These are phyloP conservation scores for Blastobotrys chiropterorum DNA, from an alignment of 805 yeast genomes.

Conservation along the genomic window DNA sequence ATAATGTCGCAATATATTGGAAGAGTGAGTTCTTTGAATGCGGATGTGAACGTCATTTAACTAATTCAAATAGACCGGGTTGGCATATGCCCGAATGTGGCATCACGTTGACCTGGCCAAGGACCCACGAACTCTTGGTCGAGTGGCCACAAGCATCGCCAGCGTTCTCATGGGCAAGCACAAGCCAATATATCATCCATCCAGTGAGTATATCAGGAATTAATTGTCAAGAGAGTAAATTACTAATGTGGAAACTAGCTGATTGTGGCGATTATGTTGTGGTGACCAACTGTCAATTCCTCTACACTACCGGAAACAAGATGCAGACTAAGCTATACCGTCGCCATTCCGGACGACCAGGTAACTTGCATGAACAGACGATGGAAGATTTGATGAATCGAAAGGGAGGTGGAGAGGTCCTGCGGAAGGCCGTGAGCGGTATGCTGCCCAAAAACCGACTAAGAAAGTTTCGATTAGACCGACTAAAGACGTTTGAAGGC, in stretches of 20 bases:
- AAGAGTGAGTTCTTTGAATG: constrained; percentile 22
- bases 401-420: constrained; percentile 82
- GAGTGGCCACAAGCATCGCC: constrained; percentile 86
- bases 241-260: no score
- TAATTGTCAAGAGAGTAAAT: no score
- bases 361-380: constrained; percentile 74
- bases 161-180: constrained; percentile 91
- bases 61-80: constrained; percentile 42
- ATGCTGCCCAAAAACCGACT: constrained; percentile 92
- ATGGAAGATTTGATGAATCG: constrained; percentile 71
- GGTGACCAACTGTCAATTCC: constrained; percentile 80
- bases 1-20: constrained; percentile 37
- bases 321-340: constrained; percentile 75
- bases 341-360: constrained; percentile 87
- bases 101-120: constrained; percentile 88
- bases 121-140: constrained; percentile 82
- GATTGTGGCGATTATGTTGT: constrained; percentile 98
- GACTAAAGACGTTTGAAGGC: constrained; percentile 85
- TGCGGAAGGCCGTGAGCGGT: constrained; percentile 84
- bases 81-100: constrained; percentile 84
- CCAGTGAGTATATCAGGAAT: constrained; percentile 32
- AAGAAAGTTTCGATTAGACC: constrained; percentile 69
- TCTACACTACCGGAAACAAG: constrained; percentile 83
- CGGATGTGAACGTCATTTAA: neutral
- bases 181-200: constrained; percentile 78